Conservation (phyloP, 2,329 filamentous ascomycete species). For the Ophiostoma sp. region DNA sequence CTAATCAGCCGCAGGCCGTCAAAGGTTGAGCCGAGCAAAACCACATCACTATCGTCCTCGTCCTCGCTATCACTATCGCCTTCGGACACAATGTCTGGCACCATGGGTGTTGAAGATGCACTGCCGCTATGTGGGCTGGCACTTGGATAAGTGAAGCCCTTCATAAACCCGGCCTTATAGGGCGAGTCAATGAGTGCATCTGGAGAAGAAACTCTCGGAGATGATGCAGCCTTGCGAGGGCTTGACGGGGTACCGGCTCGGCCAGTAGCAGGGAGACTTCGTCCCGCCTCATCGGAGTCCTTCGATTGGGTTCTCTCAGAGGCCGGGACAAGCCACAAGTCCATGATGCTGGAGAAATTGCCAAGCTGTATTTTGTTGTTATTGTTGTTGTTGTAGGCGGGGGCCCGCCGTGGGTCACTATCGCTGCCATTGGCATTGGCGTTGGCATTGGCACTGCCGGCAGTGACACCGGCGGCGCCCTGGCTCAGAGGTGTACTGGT, state of each 20-base stretch:
- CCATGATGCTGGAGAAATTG: conserved; percentile 23
- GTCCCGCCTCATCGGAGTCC: not conserved
- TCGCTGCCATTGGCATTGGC: not conserved
- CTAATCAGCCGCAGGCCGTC: not conserved
- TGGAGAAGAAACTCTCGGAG: not conserved
- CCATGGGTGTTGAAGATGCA: conserved; percentile 12
- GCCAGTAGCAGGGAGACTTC: not conserved
- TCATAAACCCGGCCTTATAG: conserved; percentile 20
- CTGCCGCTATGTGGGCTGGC: conserved; percentile 11
- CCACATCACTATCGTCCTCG: not conserved
- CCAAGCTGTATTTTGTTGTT: conserved; percentile 19
- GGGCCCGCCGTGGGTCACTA: not conserved
- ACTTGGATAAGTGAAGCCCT: conserved; percentile 20
- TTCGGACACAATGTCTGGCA: conserved; percentile 17
- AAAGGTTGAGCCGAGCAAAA: not conserved
- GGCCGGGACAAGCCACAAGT: not conserved
- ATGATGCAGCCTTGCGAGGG: not conserved
- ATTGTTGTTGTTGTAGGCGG: not conserved
- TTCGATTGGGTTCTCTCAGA: not conserved
- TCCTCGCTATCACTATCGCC: conserved; percentile 9
- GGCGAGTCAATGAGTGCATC: not conserved
- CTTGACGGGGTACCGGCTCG: not conserved
- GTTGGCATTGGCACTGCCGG: not conserved
- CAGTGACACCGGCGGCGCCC: conserved; percentile 11
- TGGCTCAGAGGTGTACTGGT: not conserved